These are phyloP conservation scores for Trametes polyzona DNA, from an alignment of 1,284 basidiomycete genomes.

Conservation along the genomic window DNA sequence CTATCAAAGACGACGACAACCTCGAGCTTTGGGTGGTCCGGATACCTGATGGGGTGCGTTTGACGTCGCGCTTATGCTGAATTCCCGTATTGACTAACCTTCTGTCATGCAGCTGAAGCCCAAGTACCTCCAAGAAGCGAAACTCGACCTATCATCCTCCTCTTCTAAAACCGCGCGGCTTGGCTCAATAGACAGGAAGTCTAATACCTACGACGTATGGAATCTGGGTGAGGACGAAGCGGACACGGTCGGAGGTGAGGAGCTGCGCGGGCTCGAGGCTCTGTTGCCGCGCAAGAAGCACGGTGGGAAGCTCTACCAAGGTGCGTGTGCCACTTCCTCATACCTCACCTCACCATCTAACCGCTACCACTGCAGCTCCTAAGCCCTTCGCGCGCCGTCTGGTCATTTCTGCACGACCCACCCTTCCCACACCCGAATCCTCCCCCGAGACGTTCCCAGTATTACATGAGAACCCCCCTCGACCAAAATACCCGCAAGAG, in stretches of 20 bases:
- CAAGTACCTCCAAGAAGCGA: constrained; percentile 57
- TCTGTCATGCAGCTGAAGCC: constrained; percentile 56
- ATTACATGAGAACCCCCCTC: constrained; percentile 53
- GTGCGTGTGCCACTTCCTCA: constrained; percentile 40
- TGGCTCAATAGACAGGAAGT: constrained; percentile 56
- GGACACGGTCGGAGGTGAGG: constrained; percentile 57
- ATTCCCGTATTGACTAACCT: not conserved
- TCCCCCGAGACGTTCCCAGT: constrained; percentile 27
- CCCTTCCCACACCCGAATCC: constrained; percentile 39
- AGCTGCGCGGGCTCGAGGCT: constrained; percentile 60
- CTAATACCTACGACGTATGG: constrained; percentile 65
- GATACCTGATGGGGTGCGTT: constrained; percentile 64
- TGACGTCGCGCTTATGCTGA: not conserved
- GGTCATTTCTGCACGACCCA: constrained; percentile 55
- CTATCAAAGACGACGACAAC: constrained; percentile 58
- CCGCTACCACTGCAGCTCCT: constrained; percentile 46
- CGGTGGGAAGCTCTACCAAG: constrained; percentile 59
- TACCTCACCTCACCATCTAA: not conserved
- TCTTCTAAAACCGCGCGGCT: constrained; percentile 40
- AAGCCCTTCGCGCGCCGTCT: constrained; percentile 60
- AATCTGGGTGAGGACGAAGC: constrained; percentile 50
- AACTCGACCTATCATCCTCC: constrained; percentile 48
- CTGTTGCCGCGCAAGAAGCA: constrained; percentile 66
- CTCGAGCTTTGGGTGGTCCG: constrained; percentile 73
- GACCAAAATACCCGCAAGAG: constrained; percentile 60